Conservation (phyloP, 2,329 filamentous ascomycete genomes). For the Cladorrhinum sp. region DNA sequence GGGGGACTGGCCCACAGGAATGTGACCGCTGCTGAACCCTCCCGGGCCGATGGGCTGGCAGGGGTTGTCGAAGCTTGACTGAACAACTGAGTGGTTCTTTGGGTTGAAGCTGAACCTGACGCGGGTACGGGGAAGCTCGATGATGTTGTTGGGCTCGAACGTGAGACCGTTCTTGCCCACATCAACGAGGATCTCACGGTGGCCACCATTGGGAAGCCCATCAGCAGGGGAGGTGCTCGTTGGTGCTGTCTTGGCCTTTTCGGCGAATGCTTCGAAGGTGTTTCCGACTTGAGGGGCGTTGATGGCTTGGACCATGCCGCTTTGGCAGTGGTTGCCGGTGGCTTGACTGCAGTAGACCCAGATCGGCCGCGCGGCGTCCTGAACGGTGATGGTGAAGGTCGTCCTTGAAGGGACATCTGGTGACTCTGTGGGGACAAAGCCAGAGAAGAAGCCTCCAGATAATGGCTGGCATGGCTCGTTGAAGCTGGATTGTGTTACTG, state of each 20-base stretch:
- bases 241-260: slow-evolving; percentile 22
- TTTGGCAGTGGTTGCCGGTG: slow-evolving; percentile 44
- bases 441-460: slow-evolving; percentile 40
- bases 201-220: slow-evolving; percentile 33
- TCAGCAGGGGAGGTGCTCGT: slow-evolving; percentile 32
- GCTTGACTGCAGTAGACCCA: slow-evolving; percentile 49
- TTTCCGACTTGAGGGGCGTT: slow-evolving; percentile 36
- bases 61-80: slow-evolving; percentile 40
- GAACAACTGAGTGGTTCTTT: slow-evolving; percentile 38
- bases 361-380: slow-evolving; percentile 42
- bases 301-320: slow-evolving; percentile 39
- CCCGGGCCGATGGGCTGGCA: slow-evolving; percentile 38
- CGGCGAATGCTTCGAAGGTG: slow-evolving; percentile 36
- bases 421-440: slow-evolving; percentile 36
- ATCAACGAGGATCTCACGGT: slow-evolving; percentile 34
- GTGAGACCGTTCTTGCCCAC: slow-evolving; percentile 34
- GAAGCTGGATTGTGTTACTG: slow-evolving; percentile 41
- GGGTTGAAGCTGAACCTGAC: slow-evolving; percentile 38
- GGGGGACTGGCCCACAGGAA: slow-evolving; percentile 33
- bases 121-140: slow-evolving; percentile 33
- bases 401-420: slow-evolving; percentile 34
- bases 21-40: slow-evolving; percentile 38
- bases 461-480: slow-evolving; percentile 39
- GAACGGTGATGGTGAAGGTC: slow-evolving; percentile 44
- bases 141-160: slow-evolving; percentile 36